phyloP scores from a whole-genome alignment of 202 grass and related monocot genomes.

The Carex sylvatica region DNA sequence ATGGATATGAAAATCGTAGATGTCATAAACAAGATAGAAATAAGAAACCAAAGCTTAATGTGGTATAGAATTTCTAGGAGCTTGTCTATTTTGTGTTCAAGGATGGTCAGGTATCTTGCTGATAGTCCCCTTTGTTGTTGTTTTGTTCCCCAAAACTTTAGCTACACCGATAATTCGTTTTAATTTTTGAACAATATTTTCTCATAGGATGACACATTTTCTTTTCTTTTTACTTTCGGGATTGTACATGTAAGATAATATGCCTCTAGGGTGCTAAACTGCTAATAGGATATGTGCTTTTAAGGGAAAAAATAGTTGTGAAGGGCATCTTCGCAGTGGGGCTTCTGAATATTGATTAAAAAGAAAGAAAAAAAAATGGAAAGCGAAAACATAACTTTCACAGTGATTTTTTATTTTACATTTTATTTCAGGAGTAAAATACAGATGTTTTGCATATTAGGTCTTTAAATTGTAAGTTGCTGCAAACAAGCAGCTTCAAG shows the following conservation, averaged over 20 bases:
- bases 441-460: not conserved
- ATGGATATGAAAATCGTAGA: not conserved
- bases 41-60: not conserved
- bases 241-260: not conserved
- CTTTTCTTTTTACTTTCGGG: not conserved
- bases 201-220: not conserved
- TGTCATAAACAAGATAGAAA: not conserved
- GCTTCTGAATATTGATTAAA: not conserved
- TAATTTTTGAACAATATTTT: not conserved
- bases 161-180: not conserved
- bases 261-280: not conserved
- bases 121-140: not conserved
- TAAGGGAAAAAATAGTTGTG: not conserved
- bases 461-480: not conserved
- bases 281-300: not conserved
- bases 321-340: not conserved
- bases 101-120: conserved; percentile 9
- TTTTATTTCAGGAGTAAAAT: not conserved
- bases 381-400: not conserved
- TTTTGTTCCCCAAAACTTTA: not conserved
- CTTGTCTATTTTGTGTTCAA: not conserved
- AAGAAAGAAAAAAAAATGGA: not conserved
- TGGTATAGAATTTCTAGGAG: not conserved
- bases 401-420: not conserved
- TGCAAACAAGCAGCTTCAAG: not conserved